Evolutionary conservation across 148 eudicot species (phyloP), one percentile per base, ranked within the genome.

Genomic region (Vaccinium myrtillus): DNA sequence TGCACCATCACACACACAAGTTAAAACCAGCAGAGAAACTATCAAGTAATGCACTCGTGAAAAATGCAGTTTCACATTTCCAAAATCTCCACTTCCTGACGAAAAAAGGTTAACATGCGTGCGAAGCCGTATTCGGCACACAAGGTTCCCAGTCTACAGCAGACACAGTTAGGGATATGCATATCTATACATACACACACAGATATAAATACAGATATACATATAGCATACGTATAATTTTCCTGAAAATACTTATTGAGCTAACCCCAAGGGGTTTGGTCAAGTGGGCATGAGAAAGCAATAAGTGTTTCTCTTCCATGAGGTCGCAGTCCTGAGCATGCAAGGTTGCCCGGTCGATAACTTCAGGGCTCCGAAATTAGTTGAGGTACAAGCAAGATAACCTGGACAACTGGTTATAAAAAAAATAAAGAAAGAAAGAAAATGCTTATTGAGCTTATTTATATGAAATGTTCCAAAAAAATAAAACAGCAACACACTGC

Each of bases 1-100:
- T 94, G 92, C 65, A 70, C 51, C 39, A 84, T 67, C 25, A 75
- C 1, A 27, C 36, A 43, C 46, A 43, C 46, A 21, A 84, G 23
- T 19, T 4, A 75, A 59, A 55, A 74, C 32, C 46, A 30, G 16
- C 55, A 43, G 32, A 76, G 53, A 48, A 76, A 76, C n/a, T 9
- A 11, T 48, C 6, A 54, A 13, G 1, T 78, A 12, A 9, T 21
- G 1, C 55, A 23, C 21, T 77, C 19, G 5, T 50, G 43, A 51
- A 51, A 11, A 49, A 55, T 30, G 55, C 46, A 78, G 46, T 43
- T 3, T 43, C 27, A 12, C 23, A 78, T 25, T 50, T 11, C 43
- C 46, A 23, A 23, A 25, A 53, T 15, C 53, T 78, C 65, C 48
- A 49, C n/a, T 46, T 46, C 25, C 8, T 9, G 77, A 43, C 43